Evolutionary conservation across 352 stramenopile genomes (phyloP), one percentile per base, ranked within the genome.

Genomic region (Paralagenidium karlingii): DNA sequence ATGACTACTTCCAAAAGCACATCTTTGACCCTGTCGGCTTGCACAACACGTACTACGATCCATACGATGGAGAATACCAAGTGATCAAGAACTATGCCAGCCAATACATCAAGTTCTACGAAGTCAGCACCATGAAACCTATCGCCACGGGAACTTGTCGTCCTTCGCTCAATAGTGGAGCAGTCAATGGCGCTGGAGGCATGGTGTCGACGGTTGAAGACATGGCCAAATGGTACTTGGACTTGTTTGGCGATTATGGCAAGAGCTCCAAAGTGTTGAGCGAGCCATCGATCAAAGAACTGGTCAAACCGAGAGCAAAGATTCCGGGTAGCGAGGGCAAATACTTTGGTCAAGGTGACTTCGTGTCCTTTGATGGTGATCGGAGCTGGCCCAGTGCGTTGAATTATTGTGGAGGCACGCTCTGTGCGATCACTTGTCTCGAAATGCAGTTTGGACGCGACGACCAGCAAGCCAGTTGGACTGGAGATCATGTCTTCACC

Each of bases 221-320:
- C 33, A 80, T 80, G 65, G 63, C 79, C 37, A 57, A 54, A 25
- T 53, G 73, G 36, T 82, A 76, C 45, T 49, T 56, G n/a, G 68
- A 82, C 32, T 49, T 82, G 3, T 79, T 82, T 19, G 48, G 68
- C 22, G 40, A 54, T 5, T 53, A 47, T 13, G 68, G 65, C 0
- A 34, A 26, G 8, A 24, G 58, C 1, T 82, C 65, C 2, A 77
- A 66, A 26, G 47, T 82, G 8, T 50, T 82, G 13, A 54, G 45
- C 7, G 28, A 37, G 3, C 45, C 32, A 9, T 80, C 68, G 24
- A 63, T 82, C 26, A 51, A 42, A 5, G 43, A 62, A 29, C n/a
- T n/a, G n/a, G n/a, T n/a, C n/a, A n/a, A n/a, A n/a, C n/a, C n/a
- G n/a, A n/a, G n/a, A n/a, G n/a, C n/a, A n/a, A n/a, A n/a, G n/a